Evolutionary conservation across 768 basidiomycete species (phyloP).

Genomic region (Boletus subcaerulescens): DNA sequence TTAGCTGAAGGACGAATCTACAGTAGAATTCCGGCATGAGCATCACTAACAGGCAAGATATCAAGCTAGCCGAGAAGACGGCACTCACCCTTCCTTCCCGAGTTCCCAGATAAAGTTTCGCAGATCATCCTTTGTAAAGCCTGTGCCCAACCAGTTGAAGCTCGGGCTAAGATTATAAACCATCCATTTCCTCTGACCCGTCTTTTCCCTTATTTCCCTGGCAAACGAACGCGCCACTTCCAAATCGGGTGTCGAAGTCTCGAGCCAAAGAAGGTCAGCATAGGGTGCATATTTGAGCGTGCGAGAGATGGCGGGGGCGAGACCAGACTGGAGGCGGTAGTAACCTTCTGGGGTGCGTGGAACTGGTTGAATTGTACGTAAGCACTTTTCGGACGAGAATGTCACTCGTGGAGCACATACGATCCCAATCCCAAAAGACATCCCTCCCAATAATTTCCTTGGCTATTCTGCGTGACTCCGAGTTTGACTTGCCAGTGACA

Average conservation of each 20-base stretch:
- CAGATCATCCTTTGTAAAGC: slow-evolving; percentile 71
- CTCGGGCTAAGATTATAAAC: slow-evolving; percentile 94
- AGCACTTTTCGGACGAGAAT: neutral
- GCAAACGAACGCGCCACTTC: slow-evolving; percentile 78
- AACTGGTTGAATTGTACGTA: slow-evolving; percentile 39
- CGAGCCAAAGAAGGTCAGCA: slow-evolving; percentile 89
- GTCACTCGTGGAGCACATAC: slow-evolving; percentile 41
- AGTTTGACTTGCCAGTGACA: slow-evolving; percentile 64
- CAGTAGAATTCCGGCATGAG: slow-evolving; percentile 5
- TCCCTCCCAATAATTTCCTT: slow-evolving; percentile 57
- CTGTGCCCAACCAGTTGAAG: slow-evolving; percentile 88
- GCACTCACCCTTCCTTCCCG: slow-evolving; percentile 74
- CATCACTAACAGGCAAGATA: neutral
- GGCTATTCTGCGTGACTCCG: slow-evolving; percentile 71
- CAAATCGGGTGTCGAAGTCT: slow-evolving; percentile 86
- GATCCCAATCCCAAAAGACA: slow-evolving; percentile 89
- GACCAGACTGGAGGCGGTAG: slow-evolving; percentile 81
- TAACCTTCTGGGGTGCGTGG: slow-evolving; percentile 90
- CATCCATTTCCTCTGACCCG: slow-evolving; percentile 67
- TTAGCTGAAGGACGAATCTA: slow-evolving; percentile 84
- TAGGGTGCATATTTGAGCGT: slow-evolving; percentile 79
- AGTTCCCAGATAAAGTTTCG: slow-evolving; percentile 90
- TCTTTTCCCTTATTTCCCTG: slow-evolving; percentile 63
- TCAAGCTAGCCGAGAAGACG: neutral
- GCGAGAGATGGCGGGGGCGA: slow-evolving; percentile 80